Evolutionary conservation across 805 yeast species (phyloP), one percentile per base, ranked within the genome.

Genomic region (Yarrowia yakushimensis): DNA sequence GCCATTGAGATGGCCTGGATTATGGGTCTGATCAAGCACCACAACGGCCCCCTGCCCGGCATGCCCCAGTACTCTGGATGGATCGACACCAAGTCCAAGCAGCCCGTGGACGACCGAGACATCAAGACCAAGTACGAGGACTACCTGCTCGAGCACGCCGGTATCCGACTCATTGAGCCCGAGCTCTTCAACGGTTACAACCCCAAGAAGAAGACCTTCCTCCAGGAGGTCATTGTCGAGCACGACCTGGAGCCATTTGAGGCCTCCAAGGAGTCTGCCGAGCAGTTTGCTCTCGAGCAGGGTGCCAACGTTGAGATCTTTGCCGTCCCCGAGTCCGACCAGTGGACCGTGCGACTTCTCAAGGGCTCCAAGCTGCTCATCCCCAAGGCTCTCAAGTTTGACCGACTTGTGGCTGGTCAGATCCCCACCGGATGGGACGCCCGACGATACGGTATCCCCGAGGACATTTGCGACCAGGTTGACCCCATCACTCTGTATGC

Each of bases 1-100:
- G 88, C 97, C 73, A 87, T 94, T 73, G 99, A 94, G 80, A 92
- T 94, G 96, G 98, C 99, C 55, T 94, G 98, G 97, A 92, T 94
- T 70, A 94, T 94, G 98, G 97, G 97, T 69, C 83, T 88, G 73
- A 92, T 94, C 79, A 90, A 90, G 78, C 94, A 94, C 79, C 94
- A 89, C 79, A 89, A 90, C 69, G 98, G 97, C 79, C 81, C 81
- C 74, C 80, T 89, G 72, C 90, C 90, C 83, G 92, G 92, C 72
- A 68, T 68, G 68, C 60, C 25, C 10, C 93, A 91, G 71, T 92
- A 92, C 80, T 81, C 94, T 52, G 98, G 98, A 70, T 94, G 99
- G 99, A 89, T 93, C 69, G 99, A 94, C 74, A 85, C 96, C 67
- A 92, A 93, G 82, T 85, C 97, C 65, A 85, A 83, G 69, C 85